phyloP scores from a whole-genome alignment of 1,284 basidiomycete genomes.

The Moniliophthora roreri region DNA sequence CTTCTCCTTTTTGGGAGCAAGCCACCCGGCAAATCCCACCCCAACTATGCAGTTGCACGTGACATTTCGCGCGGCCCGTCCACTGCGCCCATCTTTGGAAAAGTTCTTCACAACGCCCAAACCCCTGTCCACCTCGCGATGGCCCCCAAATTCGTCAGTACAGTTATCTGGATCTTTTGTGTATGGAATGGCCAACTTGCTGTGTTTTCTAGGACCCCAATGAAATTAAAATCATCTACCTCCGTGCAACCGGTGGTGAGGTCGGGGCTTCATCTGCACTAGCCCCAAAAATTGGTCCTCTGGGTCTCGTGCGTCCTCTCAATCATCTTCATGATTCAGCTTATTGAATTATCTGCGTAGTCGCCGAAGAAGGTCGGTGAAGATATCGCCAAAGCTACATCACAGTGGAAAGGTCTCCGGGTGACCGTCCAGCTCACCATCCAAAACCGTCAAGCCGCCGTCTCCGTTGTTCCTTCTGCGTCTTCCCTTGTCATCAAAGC shows the following conservation, averaged over 20 bases:
- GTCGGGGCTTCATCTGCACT: constrained; percentile 98
- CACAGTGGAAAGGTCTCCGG: constrained; percentile 99
- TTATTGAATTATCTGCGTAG: constrained; percentile 41
- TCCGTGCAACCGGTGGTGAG: constrained; percentile 99
- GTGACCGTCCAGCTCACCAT: constrained; percentile 99
- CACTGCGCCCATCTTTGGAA: not conserved
- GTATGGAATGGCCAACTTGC: constrained; percentile 17
- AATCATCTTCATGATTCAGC: constrained; percentile 8
- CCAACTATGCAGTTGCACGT: not conserved
- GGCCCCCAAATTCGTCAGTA: constrained; percentile 78
- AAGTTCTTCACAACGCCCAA: constrained; percentile 10
- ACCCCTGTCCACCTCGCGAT: constrained; percentile 37
- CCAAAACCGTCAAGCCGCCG: constrained; percentile 99
- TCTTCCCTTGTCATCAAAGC: constrained; percentile 98
- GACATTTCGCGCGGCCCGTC: not conserved
- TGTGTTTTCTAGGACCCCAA: constrained; percentile 69
- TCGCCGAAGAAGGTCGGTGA: constrained; percentile 99
- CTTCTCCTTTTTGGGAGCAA: no score
- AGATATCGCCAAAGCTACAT: constrained; percentile 99
- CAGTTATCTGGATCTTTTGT: not conserved
- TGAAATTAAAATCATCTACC: constrained; percentile 99
- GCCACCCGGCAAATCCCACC: no score
- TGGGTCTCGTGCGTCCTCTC: constrained; percentile 85
- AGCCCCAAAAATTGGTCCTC: constrained; percentile 99
- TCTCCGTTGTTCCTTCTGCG: constrained; percentile 96